Evolutionary conservation across 495 filamentous ascomycete species (phyloP).

Genomic region (Thozetella sp.): DNA sequence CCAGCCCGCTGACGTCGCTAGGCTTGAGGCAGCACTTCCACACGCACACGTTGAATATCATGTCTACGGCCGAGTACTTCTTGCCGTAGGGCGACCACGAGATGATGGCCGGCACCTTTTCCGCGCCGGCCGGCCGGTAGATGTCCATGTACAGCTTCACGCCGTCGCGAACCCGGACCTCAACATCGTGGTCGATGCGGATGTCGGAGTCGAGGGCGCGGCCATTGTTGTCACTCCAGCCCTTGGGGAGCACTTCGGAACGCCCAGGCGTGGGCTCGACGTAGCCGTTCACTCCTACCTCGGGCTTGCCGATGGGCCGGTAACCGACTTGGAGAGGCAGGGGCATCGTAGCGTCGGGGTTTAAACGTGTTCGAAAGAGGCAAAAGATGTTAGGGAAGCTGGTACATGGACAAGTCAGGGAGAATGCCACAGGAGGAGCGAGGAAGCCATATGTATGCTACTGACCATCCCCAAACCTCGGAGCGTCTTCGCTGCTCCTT

Average conservation of each 20-base stretch:
- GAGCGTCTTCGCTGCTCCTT: not conserved
- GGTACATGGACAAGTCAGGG: no score
- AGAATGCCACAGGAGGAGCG: no score
- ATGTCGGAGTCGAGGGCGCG: not conserved
- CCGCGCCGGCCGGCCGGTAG: not conserved
- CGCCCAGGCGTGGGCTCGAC: not conserved
- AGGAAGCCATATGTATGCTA: no score
- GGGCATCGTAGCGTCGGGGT: not conserved
- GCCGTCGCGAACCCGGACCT: not conserved
- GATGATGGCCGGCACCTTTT: not conserved
- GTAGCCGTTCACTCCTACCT: not conserved
- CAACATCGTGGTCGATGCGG: not conserved
- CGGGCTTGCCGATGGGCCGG: not conserved
- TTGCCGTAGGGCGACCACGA: not conserved
- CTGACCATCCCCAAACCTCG: not conserved
- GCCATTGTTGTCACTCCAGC: not conserved
- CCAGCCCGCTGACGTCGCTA: not conserved
- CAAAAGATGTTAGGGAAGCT: no score
- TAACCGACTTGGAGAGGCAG: not conserved
- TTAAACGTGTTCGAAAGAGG: not conserved
- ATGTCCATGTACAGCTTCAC: not conserved
- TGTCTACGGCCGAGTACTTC: not conserved
- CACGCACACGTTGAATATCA: not conserved
- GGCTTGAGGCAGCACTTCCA: not conserved
- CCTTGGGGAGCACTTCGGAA: not conserved